A percentile compares a stretch with the other conserved stretches of the same genome.
These are phyloP conservation scores for Cnidoscolus chayamansa DNA, from an alignment of 441 rosid genomes.

Conservation along the genomic window DNA sequence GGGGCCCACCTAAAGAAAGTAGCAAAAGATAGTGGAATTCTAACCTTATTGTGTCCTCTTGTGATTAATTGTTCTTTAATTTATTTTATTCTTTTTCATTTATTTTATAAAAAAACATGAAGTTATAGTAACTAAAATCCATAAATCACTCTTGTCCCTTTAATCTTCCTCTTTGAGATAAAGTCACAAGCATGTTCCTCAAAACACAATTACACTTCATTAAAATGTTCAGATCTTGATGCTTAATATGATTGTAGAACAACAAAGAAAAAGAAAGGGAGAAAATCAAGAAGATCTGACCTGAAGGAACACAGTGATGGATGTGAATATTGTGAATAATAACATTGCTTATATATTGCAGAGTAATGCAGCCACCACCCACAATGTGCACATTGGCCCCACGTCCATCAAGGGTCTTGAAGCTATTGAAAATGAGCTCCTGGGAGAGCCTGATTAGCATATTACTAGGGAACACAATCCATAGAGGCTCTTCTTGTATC, in stretches of 20 bases:
- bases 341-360: conserved; percentile 76
- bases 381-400: conserved; percentile 84
- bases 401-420: conserved; percentile 85
- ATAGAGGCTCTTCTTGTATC: conserved; percentile 76
- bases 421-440: conserved; percentile 86
- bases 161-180: neutral
- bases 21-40: neutral
- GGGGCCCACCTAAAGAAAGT: conserved; percentile 6
- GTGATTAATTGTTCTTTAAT: too few relatives aligned
- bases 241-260: too few relatives aligned
- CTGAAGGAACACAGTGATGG: conserved; percentile 77
- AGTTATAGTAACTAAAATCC: too few relatives aligned
- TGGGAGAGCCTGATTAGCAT: conserved; percentile 75
- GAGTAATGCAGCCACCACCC: conserved; percentile 92
- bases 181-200: neutral
- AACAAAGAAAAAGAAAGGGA: too few relatives aligned
- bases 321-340: conserved; percentile 84
- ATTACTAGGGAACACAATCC: conserved; percentile 86
- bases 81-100: too few relatives aligned
- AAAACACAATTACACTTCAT: too few relatives aligned
- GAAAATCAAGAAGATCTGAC: conserved; percentile 26
- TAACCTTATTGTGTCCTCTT: neutral
- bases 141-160: neutral
- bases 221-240: too few relatives aligned
- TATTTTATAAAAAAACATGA: too few relatives aligned